Percentiles rank a stretch among this genome's conserved stretches.
Evolutionary conservation across 768 basidiomycete species (phyloP).

Genomic region (Mycena albidolilacea): DNA sequence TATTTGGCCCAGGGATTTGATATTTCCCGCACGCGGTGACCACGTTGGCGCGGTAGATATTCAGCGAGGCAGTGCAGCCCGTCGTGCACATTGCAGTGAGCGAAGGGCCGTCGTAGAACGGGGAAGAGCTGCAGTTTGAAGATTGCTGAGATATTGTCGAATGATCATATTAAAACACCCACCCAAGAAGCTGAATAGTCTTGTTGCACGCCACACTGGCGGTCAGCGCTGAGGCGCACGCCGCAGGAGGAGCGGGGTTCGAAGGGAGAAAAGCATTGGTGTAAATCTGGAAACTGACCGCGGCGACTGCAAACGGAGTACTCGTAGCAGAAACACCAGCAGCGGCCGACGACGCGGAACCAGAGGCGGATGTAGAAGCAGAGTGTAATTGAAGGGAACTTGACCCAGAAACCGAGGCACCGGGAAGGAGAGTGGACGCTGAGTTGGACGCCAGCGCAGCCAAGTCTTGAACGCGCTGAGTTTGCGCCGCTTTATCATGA

Average conservation of each 20-base stretch:
- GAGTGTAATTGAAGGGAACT: too few relatives aligned
- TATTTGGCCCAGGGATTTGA: slow-evolving; percentile 36
- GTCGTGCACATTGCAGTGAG: slow-evolving; percentile 40
- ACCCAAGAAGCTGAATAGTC: slow-evolving; percentile 33
- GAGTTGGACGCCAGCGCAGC: background rate
- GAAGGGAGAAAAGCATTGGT: slow-evolving; percentile 33
- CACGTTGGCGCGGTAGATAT: slow-evolving; percentile 42
- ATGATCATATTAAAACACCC: background rate
- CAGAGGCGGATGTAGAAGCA: too few relatives aligned
- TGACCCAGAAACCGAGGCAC: too few relatives aligned
- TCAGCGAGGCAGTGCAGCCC: slow-evolving; percentile 38
- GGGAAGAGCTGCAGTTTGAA: slow-evolving; percentile 6
- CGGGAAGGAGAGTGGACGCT: too few relatives aligned
- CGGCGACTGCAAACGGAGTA: slow-evolving; percentile 8
- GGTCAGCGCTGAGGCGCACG: slow-evolving; percentile 37
- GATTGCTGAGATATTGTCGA: background rate
- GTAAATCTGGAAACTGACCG: slow-evolving; percentile 32
- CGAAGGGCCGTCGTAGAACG: slow-evolving; percentile 20
- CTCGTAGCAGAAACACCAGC: background rate
- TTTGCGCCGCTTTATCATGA: slow-evolving; percentile 12
- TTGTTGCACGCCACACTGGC: slow-evolving; percentile 36
- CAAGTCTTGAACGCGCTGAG: slow-evolving; percentile 17
- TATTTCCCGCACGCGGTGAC: slow-evolving; percentile 41
- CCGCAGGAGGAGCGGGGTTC: slow-evolving; percentile 31
- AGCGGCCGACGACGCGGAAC: background rate